Base-by-base conservation (phyloP, 164 flowering plant species). In the Kingdonia uniflora region DNA sequence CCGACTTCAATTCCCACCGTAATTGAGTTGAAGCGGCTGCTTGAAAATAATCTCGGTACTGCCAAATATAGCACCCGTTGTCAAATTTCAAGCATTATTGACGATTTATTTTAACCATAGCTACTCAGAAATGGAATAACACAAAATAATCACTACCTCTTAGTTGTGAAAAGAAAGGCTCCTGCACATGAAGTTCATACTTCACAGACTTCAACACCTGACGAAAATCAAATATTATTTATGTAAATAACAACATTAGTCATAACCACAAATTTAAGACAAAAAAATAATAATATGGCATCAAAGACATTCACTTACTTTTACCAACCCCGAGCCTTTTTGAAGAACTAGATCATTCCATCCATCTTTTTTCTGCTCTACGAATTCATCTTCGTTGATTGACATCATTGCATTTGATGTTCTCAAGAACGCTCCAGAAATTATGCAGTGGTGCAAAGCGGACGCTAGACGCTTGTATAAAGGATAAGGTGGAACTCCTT, bases 151-250 rank as follows among this genome's bases (percentile, higher is more conserved):
- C 19, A 58, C 14, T 67, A 85, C 95, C 92, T 72, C 68, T 82
- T 45, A 86, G 65, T 51, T 76, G 80, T 2, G 87, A 66, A 67
- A 86, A 86, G 68, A 62, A 90, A 51, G 97, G 87, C 76, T 90
- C 97, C 60, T 82, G 90, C 47, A 90, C 91, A 69, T 80, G 79
- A 69, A 86, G 69, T 55, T 86, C 85, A 73, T 70, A 73, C 11
- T 68, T 56, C 42, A 73, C 60, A 25, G 67, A 65, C 67, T 71
- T 55, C 71, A 86, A 61, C 55, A 79, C 58, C 97, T 85, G 61
- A 10, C 5, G 52, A 38, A 46, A 15, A 21, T 5, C 39, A 56
- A 26, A 4, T n/a, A 19, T 20, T 26, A 55, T 14, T 24, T 6
- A 11, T 1, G n/a, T 37, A 38, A 6, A 16, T n/a, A 44, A 0